Conservation (phyloP, 2,329 filamentous ascomycete species). For the Reticulascus tulasneorum region DNA sequence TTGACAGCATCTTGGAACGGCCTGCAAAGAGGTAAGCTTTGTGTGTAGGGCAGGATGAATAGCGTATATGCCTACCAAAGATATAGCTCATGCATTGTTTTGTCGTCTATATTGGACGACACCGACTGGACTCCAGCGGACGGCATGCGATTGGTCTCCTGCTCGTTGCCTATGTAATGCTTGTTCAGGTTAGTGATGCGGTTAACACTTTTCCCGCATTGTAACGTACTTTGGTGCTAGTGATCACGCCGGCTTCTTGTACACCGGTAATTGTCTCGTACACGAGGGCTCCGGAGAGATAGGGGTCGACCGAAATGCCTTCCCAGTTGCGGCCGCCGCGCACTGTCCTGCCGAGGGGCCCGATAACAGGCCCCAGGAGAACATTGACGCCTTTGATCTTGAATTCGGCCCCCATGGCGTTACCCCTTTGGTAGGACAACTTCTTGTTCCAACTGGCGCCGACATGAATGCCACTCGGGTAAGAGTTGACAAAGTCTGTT, state of each 20-base stretch:
- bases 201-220: no score
- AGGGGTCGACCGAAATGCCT: conserved; percentile 61
- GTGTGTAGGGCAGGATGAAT: no score
- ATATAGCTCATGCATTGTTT: conserved; percentile 30
- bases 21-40: no score
- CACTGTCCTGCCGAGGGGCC: conserved; percentile 58
- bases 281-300: conserved; percentile 66
- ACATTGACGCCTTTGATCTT: conserved; percentile 74
- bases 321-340: conserved; percentile 64
- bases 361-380: conserved; percentile 72
- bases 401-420: conserved; percentile 74
- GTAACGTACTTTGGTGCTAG: conserved; percentile 59
- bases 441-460: conserved; percentile 57
- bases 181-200: no score
- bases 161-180: conserved; percentile 60
- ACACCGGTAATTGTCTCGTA: conserved; percentile 71
- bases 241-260: conserved; percentile 74
- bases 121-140: conserved; percentile 49
- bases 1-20: conserved; percentile 39
- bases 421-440: conserved; percentile 57
- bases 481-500: conserved; percentile 43
- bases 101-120: conserved; percentile 39
- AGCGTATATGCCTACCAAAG: no score
- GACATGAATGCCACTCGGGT: conserved; percentile 41
- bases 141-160: conserved; percentile 56